A percentile compares a stretch with the other conserved stretches of the same genome.
Conservation (phyloP, 306 rosid species). For the Acacia crassicarpa region DNA sequence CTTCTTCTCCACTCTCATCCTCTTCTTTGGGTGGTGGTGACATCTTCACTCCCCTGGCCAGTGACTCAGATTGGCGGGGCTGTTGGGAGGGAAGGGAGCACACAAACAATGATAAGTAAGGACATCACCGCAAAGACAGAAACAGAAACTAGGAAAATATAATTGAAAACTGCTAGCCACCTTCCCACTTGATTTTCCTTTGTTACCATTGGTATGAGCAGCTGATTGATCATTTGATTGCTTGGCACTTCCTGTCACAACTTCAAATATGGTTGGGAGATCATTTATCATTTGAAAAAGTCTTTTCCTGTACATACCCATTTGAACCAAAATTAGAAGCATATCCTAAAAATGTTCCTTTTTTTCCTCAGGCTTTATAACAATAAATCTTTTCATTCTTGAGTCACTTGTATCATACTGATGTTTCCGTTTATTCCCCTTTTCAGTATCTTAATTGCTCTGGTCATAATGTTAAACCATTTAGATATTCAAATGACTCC, state of each 20-base stretch:
- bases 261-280: slow-evolving; percentile 93
- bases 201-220: slow-evolving; percentile 78
- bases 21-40: slow-evolving; percentile 90
- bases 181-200: slow-evolving; percentile 81
- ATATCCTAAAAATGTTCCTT: not conserved
- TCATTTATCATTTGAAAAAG: slow-evolving; percentile 98
- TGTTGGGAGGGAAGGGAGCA: slow-evolving; percentile 35
- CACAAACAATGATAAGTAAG: slow-evolving; percentile 24
- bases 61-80: slow-evolving; percentile 79
- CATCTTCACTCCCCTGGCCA: slow-evolving; percentile 80
- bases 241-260: slow-evolving; percentile 77
- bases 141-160: slow-evolving; percentile 11
- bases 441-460: too few relatives aligned
- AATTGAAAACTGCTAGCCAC: slow-evolving; percentile 35
- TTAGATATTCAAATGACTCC: too few relatives aligned
- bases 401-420: not conserved
- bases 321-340: slow-evolving; percentile 39
- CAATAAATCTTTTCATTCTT: not conserved
- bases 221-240: slow-evolving; percentile 62
- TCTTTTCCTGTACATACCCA: slow-evolving; percentile 60
- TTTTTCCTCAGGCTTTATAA: slow-evolving; percentile 4
- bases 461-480: too few relatives aligned
- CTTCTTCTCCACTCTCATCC: slow-evolving; percentile 95
- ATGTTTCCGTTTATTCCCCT: too few relatives aligned
- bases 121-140: not conserved